These are phyloP conservation scores for Puccinia brachypodii DNA, from an alignment of 1,284 basidiomycete genomes.

Conservation along the genomic window DNA sequence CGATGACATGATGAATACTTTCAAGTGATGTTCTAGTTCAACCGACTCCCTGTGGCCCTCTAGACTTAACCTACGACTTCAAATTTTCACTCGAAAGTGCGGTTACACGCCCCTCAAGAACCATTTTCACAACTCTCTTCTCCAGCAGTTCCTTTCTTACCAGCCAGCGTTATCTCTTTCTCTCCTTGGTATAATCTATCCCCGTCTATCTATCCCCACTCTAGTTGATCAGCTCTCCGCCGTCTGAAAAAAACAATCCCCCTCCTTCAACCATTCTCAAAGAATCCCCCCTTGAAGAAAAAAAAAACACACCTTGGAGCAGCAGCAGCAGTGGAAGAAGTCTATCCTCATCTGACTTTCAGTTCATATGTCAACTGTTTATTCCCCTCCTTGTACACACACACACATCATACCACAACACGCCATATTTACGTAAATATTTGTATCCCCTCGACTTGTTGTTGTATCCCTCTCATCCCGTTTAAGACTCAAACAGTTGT, in stretches of 20 bases:
- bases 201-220: background rate
- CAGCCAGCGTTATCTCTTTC: background rate
- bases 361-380: background rate
- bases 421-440: background rate
- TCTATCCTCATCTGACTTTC: background rate
- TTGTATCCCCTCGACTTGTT: slow-evolving; percentile 1
- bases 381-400: background rate
- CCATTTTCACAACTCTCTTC: background rate
- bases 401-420: too few relatives aligned
- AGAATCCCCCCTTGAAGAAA: background rate
- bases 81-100: too few relatives aligned
- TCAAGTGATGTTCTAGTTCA: too few relatives aligned
- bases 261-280: too few relatives aligned
- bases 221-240: background rate
- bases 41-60: too few relatives aligned
- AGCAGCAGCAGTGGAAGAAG: background rate
- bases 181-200: background rate
- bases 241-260: background rate
- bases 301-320: too few relatives aligned
- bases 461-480: background rate
- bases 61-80: too few relatives aligned
- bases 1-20: background rate
- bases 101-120: background rate
- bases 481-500: background rate
- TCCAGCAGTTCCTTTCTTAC: background rate